Percentiles rank a stretch among this genome's conserved stretches.
Conservation (phyloP, 805 yeast genomes). For the Yarrowia hollandica region DNA sequence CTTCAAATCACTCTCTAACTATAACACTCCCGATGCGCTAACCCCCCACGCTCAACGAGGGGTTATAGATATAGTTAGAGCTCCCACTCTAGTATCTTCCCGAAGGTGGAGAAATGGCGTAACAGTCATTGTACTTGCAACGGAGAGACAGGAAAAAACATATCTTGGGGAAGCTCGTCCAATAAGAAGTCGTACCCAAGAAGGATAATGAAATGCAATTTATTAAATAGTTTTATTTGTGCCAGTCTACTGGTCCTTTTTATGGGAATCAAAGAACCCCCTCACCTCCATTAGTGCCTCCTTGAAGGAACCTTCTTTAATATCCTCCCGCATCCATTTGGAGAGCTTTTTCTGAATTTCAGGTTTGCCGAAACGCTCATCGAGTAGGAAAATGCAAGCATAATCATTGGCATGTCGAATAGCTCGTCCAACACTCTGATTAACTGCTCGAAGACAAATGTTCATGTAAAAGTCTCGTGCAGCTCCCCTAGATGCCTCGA, state of each 20-base stretch:
- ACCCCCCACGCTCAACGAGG: too few relatives aligned
- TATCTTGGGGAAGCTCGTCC: too few relatives aligned
- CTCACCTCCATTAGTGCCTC: neutral
- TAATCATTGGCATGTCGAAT: constrained; percentile 82
- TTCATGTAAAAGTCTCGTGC: constrained; percentile 73
- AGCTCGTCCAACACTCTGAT: constrained; percentile 90
- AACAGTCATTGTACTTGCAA: too few relatives aligned
- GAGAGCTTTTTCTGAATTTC: constrained; percentile 62
- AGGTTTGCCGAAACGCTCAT: constrained; percentile 53
- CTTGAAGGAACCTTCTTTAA: neutral
- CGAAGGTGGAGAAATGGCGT: too few relatives aligned
- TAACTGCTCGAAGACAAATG: constrained; percentile 85
- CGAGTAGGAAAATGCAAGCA: constrained; percentile 71
- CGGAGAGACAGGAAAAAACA: too few relatives aligned
- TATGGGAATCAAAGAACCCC: neutral
- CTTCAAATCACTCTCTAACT: too few relatives aligned
- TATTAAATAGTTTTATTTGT: too few relatives aligned
- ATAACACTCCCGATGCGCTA: too few relatives aligned
- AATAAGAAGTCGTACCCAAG: too few relatives aligned
- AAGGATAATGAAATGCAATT: neutral
- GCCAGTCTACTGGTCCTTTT: too few relatives aligned
- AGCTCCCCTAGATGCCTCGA: constrained; percentile 39
- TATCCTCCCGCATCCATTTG: constrained; percentile 62
- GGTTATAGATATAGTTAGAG: too few relatives aligned
- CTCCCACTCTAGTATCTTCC: too few relatives aligned